A percentile compares a stretch with the other conserved stretches of the same genome.
Conservation (phyloP, 31 red algal species). For the Pterothamnion heteromorphum region DNA sequence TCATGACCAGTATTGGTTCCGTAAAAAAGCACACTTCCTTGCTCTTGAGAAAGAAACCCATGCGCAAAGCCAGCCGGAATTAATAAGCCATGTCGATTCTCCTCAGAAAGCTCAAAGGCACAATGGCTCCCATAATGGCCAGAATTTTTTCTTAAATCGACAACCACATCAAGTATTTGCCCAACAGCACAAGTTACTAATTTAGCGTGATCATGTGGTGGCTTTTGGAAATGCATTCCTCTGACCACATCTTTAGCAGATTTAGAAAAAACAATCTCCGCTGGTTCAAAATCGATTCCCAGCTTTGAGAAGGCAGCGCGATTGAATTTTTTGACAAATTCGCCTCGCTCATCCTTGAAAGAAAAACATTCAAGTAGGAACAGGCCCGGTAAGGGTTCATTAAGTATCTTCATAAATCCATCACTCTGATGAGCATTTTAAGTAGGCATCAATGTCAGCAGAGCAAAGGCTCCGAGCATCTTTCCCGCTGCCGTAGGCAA, state of each 20-base stretch:
- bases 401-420: too few species aligned
- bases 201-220: neutral
- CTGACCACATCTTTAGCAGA: neutral
- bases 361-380: neutral
- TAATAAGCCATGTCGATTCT: neutral
- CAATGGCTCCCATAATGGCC: neutral
- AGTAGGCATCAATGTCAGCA: too few species aligned
- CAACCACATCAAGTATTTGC: neutral
- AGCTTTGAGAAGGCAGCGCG: neutral
- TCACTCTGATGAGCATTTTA: too few species aligned
- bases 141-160: neutral
- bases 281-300: neutral
- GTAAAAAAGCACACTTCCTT: neutral
- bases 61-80: neutral
- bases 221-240: neutral
- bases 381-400: too few species aligned
- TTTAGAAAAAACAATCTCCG: neutral
- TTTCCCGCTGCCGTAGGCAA: too few species aligned
- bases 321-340: neutral
- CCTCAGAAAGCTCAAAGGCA: neutral
- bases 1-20: neutral
- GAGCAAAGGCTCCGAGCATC: too few species aligned
- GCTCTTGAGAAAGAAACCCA: neutral
- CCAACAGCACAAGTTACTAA: neutral
- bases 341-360: neutral